phyloP scores from a whole-genome alignment of 139 green algal species.

The Mychonastes homosphaera region DNA sequence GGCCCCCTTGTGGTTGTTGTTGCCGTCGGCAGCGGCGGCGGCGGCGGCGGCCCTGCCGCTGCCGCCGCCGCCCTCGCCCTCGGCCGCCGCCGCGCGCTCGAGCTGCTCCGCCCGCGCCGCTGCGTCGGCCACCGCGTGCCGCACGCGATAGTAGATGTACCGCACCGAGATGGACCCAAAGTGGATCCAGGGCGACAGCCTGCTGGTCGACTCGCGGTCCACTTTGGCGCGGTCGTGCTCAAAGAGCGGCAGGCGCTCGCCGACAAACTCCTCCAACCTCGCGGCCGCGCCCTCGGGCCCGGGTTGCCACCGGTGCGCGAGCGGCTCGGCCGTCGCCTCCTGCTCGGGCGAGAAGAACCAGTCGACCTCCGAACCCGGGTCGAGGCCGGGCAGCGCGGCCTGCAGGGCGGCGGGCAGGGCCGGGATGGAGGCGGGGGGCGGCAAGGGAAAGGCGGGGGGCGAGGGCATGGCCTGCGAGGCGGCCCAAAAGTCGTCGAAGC shows the following conservation, averaged over 20 bases:
- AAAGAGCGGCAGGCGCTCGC: conserved; percentile 50
- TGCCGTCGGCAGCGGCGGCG: no score
- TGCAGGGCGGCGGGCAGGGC: conserved; percentile 15
- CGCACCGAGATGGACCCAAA: conserved; percentile 71
- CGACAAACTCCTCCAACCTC: conserved; percentile 52
- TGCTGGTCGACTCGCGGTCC: conserved; percentile 65
- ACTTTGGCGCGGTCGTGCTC: conserved; percentile 58
- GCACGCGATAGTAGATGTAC: conserved; percentile 53
- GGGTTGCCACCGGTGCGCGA: conserved; percentile 70
- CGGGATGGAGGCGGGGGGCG: conserved; percentile 32
- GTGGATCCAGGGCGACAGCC: conserved; percentile 87
- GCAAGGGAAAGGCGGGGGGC: conserved; percentile 42
- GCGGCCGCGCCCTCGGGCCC: conserved; percentile 40
- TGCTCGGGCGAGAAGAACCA: conserved; percentile 67
- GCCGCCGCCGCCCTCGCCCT: no score
- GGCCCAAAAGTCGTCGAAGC: conserved; percentile 71
- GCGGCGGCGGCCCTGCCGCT: no score
- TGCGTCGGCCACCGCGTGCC: not conserved
- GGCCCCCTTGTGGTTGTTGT: no score
- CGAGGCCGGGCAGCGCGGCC: not conserved
- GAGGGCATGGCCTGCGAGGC: conserved; percentile 37
- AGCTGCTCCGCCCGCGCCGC: no score
- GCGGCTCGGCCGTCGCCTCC: conserved; percentile 53
- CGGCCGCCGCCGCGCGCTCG: no score
- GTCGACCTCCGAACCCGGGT: conserved; percentile 19